phyloP scores from a whole-genome alignment of 768 basidiomycete genomes.

The Crassisporium funariophilum region DNA sequence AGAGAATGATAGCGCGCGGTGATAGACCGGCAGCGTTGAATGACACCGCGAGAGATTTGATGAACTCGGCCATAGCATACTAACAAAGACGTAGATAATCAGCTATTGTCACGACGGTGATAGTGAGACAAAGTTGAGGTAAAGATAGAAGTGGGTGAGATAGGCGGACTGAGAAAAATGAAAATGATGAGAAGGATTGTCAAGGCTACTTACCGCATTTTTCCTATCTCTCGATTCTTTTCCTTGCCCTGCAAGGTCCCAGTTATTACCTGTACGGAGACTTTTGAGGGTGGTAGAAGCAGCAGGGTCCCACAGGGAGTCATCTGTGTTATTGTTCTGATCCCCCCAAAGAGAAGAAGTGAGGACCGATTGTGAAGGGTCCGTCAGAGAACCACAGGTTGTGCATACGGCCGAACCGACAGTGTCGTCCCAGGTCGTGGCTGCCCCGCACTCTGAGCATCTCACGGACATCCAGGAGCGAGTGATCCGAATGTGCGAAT shows the following conservation, averaged over 20 bases:
- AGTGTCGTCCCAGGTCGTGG: slow-evolving; percentile 57
- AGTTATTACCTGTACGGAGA: slow-evolving; percentile 50
- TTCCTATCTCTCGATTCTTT: slow-evolving; percentile 65
- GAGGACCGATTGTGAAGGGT: slow-evolving; percentile 64
- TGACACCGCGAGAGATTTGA: slow-evolving; percentile 58
- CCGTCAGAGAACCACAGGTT: slow-evolving; percentile 68
- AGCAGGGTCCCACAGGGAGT: slow-evolving; percentile 32
- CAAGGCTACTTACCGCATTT: slow-evolving; percentile 53
- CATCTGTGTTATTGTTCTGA: slow-evolving; percentile 32
- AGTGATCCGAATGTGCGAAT: slow-evolving; percentile 6
- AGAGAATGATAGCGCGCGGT: slow-evolving; percentile 66
- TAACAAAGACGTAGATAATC: slow-evolving; percentile 31
- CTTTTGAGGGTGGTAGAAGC: slow-evolving; percentile 48
- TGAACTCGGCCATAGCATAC: slow-evolving; percentile 66
- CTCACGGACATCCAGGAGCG: slow-evolving; percentile 30
- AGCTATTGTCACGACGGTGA: slow-evolving; percentile 15
- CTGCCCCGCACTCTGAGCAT: slow-evolving; percentile 58
- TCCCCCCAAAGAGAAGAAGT: slow-evolving; percentile 40
- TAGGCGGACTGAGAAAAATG: slow-evolving; percentile 14
- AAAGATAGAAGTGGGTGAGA: slow-evolving; percentile 19
- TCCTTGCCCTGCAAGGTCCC: slow-evolving; percentile 66
- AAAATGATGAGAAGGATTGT: slow-evolving; percentile 16
- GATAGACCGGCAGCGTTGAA: slow-evolving; percentile 62
- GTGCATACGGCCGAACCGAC: slow-evolving; percentile 67
- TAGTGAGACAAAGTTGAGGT: slow-evolving; percentile 9